phyloP scores from a whole-genome alignment of 2,329 filamentous ascomycete species.

The Malbranchea zuffiana region DNA sequence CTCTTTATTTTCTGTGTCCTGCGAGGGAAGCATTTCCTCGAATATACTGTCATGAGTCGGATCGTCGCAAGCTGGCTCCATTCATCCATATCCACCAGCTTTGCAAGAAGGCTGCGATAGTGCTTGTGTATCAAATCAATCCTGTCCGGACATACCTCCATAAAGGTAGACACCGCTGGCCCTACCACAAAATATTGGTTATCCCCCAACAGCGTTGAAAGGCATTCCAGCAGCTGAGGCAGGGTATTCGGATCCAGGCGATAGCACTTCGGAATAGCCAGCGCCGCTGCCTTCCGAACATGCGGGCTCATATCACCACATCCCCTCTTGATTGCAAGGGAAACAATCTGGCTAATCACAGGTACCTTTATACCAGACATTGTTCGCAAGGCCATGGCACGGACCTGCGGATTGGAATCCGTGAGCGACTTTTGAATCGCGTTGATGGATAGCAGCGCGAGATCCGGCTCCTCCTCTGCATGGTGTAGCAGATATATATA shows the following conservation, averaged over 20 bases:
- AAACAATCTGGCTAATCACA: constrained; percentile 95
- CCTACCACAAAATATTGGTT: constrained; percentile 95
- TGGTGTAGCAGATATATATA: constrained; percentile 97
- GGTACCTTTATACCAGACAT: constrained; percentile 98
- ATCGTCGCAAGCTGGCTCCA: constrained; percentile 87
- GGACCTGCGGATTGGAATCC: constrained; percentile 79
- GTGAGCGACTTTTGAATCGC: constrained; percentile 97
- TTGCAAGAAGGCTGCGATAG: constrained; percentile 73
- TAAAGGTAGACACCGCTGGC: constrained; percentile 76
- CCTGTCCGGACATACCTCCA: constrained; percentile 78
- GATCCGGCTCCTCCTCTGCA: constrained; percentile 90
- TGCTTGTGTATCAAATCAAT: constrained; percentile 84
- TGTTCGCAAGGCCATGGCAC: constrained; percentile 82
- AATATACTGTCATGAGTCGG: constrained; percentile 71
- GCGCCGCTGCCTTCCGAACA: constrained; percentile 81
- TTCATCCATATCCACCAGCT: constrained; percentile 97
- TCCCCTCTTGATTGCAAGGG: constrained; percentile 88
- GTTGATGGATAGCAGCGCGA: constrained; percentile 92
- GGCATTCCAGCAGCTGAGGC: constrained; percentile 73
- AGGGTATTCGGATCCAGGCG: constrained; percentile 74
- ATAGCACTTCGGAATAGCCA: constrained; percentile 95
- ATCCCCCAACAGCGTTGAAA: constrained; percentile 69
- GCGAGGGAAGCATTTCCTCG: constrained; percentile 74
- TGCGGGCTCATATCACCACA: constrained; percentile 87
- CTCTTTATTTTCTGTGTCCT: constrained; percentile 50